Conservation (phyloP, 345 rosid species). For the Lagerstroemia speciosa region DNA sequence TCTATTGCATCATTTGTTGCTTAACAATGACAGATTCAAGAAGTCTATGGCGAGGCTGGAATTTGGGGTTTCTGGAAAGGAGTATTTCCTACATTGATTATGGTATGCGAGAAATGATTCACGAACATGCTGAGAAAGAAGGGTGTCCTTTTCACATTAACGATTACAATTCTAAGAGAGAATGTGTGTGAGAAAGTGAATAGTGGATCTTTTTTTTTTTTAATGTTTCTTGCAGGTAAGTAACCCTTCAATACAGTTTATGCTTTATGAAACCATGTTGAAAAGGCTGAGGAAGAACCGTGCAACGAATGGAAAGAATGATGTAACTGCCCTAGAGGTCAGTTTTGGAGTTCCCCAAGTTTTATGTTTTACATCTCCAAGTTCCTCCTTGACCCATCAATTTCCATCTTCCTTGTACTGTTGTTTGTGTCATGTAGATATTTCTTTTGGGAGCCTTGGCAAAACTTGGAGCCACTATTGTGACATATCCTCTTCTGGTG, state of each 20-base stretch:
- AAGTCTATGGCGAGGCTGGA: conserved; percentile 81
- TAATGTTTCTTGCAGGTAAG: conserved; percentile 58
- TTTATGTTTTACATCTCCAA: not conserved
- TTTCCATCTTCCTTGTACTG: conserved; percentile 3
- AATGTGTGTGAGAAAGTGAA: not conserved
- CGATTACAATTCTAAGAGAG: not conserved
- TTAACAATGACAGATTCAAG: conserved; percentile 54
- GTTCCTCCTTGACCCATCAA: not conserved
- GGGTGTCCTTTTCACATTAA: not conserved
- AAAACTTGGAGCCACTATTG: conserved; percentile 93
- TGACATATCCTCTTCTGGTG: conserved; percentile 90
- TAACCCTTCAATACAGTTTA: conserved; percentile 95
- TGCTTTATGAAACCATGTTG: conserved; percentile 92
- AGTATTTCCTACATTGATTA: conserved; percentile 82
- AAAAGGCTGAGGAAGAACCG: conserved; percentile 66
- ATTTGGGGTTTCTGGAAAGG: conserved; percentile 92
- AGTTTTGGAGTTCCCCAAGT: conserved; percentile 3
- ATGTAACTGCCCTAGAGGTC: conserved; percentile 78
- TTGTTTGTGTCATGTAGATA: conserved; percentile 30
- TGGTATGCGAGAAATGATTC: conserved; percentile 52
- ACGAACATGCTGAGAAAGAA: conserved; percentile 12
- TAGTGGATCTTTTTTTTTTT: conserved; percentile 23
- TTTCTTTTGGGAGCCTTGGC: conserved; percentile 96
- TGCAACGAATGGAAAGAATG: conserved; percentile 39
- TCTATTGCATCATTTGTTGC: conserved; percentile 10